Evolutionary conservation across 1,284 basidiomycete genomes (phyloP), one percentile per base, ranked within the genome.

Genomic region (Ceratobasidium sp.): DNA sequence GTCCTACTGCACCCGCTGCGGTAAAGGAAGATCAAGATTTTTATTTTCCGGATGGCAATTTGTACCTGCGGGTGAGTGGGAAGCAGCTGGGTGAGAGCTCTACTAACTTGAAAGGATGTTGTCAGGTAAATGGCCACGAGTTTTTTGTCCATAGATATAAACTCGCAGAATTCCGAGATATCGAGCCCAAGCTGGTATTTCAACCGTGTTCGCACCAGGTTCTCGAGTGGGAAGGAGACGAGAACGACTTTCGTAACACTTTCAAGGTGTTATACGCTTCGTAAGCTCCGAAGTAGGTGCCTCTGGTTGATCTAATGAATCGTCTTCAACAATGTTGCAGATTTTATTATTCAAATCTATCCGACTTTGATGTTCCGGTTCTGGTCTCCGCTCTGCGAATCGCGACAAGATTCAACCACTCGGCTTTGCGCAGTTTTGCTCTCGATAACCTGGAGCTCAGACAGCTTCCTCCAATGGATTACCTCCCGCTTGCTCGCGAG

Each of bases 11-110:
- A n/a, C n/a, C n/a, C n/a, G n/a, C n/a, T n/a, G n/a, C n/a, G n/a
- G n/a, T n/a, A n/a, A 58, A 58, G 54, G 31, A 24, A 9, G 64
- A 68, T 27, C 11, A 16, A 11, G 64, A 68, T 6, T 68, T 68
- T 24, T 54, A 54, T 68, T 68, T 51, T 54, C 49, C 64, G 5
- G 64, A 68, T 22, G 64, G 64, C 9, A 68, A 68, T n/a, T 6
- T 68, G 7, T 51, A 27, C n/a, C 34, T 68, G 5, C 48, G 48
- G 27, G 64, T 68, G 19, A 13, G 64, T 41, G 51, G 19, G 22
- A 46, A 43, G 9, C 11, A 7, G 11, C 31, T 37, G 22, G 5
- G 13, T 27, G n/a, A 7, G n/a, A 24, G 13, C 14, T 7, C 31
- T n/a, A 11, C 16, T 16, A 4, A 65, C 24, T 34, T 19, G 5